These are phyloP conservation scores for Metschnikowia anglica DNA, from an alignment of 805 yeast genomes.

Conservation along the genomic window DNA sequence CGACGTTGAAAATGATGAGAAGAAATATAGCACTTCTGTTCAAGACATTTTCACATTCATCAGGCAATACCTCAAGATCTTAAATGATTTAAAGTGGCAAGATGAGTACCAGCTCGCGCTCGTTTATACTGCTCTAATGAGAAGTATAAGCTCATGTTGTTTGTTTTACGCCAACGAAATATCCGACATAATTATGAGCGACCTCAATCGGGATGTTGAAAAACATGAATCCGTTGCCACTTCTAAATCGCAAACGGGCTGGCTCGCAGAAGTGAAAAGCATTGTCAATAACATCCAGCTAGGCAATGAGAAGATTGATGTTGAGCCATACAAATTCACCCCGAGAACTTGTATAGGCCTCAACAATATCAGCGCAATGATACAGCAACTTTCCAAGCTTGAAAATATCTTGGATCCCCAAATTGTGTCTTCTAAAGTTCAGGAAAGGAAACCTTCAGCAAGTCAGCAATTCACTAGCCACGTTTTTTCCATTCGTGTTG, in stretches of 20 bases:
- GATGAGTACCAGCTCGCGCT: constrained; percentile 61
- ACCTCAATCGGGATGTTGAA: constrained; percentile 38
- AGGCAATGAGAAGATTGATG: constrained; percentile 31
- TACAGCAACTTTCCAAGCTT: constrained; percentile 47
- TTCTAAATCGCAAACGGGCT: constrained; percentile 19
- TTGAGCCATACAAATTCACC: constrained; percentile 58
- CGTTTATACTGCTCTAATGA: constrained; percentile 58
- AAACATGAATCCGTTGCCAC: constrained; percentile 10
- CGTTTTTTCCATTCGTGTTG: constrained; percentile 61
- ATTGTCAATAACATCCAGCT: constrained; percentile 45
- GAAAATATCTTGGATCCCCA: constrained; percentile 64
- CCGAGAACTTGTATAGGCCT: constrained; percentile 71
- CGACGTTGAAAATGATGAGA: constrained; percentile 40
- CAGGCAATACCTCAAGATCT: constrained; percentile 54
- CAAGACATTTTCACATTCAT: constrained; percentile 65
- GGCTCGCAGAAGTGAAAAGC: constrained; percentile 55
- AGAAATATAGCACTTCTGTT: constrained; percentile 59
- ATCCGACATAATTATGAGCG: constrained; percentile 40
- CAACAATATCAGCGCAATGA: constrained; percentile 60
- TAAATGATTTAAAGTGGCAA: constrained; percentile 64
- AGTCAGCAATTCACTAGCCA: constrained; percentile 42
- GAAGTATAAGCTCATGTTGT: constrained; percentile 61
- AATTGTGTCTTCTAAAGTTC: constrained; percentile 43
- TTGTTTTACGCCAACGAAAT: constrained; percentile 47
- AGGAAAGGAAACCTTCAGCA: constrained; percentile 32